Evolutionary conservation across 805 yeast genomes (phyloP).

Genomic region (Barnettozyma botsteinii): DNA sequence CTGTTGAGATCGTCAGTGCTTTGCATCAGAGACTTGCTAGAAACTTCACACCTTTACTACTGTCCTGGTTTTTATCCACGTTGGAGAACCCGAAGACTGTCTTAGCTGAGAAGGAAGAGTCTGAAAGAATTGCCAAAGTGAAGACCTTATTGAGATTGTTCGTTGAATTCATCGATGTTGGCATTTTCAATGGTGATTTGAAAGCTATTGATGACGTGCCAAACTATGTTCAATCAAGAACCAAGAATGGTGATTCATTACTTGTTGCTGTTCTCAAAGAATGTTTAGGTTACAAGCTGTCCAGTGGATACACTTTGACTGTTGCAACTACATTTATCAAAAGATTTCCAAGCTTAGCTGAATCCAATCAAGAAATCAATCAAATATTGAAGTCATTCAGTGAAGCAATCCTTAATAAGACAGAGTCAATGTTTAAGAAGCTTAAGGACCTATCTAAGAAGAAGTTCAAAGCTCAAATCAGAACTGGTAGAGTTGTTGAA

Average conservation of each 20-base stretch:
- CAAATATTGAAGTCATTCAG: constrained; percentile 37
- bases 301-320: constrained; percentile 28
- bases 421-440: constrained; percentile 33
- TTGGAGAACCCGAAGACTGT: constrained; percentile 32
- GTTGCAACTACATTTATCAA: constrained; percentile 46
- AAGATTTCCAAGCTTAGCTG: constrained; percentile 34
- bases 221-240: constrained; percentile 32
- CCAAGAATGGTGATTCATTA: constrained; percentile 33
- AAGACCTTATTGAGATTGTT: constrained; percentile 45
- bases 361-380: constrained; percentile 24
- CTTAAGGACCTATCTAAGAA: constrained; percentile 32
- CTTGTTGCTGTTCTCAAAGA: constrained; percentile 41
- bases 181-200: constrained; percentile 41
- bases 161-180: constrained; percentile 53
- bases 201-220: constrained; percentile 43
- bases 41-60: constrained; percentile 45
- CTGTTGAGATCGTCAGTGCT: constrained; percentile 61
- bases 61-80: constrained; percentile 37
- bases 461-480: constrained; percentile 51
- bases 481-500: constrained; percentile 53
- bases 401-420: constrained; percentile 34
- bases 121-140: constrained; percentile 35
- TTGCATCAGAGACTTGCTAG: constrained; percentile 69
- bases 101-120: constrained; percentile 38
- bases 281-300: constrained; percentile 35